Evolutionary conservation across 2,329 filamentous ascomycete genomes (phyloP).

Genomic region (Penicillium frequentans): DNA sequence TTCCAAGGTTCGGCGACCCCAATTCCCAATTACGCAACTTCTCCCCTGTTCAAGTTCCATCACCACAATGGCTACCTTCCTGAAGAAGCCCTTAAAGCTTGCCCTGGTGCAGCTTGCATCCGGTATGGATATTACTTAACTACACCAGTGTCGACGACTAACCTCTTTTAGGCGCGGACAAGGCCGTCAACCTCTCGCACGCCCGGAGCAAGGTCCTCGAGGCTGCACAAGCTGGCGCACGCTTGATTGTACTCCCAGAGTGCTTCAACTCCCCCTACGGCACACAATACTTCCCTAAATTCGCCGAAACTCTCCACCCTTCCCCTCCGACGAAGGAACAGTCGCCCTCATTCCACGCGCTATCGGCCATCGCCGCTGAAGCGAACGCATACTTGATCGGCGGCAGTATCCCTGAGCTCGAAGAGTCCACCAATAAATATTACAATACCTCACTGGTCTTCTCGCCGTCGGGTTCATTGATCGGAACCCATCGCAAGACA

Average conservation of each 20-base stretch:
- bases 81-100: constrained; percentile 76
- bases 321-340: constrained; percentile 69
- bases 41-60: not conserved
- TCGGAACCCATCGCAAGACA: constrained; percentile 89
- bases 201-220: constrained; percentile 81
- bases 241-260: constrained; percentile 89
- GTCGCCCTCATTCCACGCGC: constrained; percentile 81
- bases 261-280: constrained; percentile 99
- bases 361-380: constrained; percentile 76
- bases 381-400: constrained; percentile 80
- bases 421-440: constrained; percentile 65
- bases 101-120: constrained; percentile 80
- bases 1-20: no score
- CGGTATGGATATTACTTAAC: constrained; percentile 42
- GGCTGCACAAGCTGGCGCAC: constrained; percentile 73
- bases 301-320: constrained; percentile 84
- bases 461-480: constrained; percentile 70
- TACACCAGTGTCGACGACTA: constrained; percentile 6
- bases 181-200: constrained; percentile 76
- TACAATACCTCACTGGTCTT: constrained; percentile 93
- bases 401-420: constrained; percentile 87
- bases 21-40: not conserved
- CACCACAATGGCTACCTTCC: constrained; percentile 53
- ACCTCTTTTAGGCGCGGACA: constrained; percentile 64
- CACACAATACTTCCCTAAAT: constrained; percentile 83